Conservation (phyloP, 2,329 filamentous ascomycete species). For the Botrytis porri region DNA sequence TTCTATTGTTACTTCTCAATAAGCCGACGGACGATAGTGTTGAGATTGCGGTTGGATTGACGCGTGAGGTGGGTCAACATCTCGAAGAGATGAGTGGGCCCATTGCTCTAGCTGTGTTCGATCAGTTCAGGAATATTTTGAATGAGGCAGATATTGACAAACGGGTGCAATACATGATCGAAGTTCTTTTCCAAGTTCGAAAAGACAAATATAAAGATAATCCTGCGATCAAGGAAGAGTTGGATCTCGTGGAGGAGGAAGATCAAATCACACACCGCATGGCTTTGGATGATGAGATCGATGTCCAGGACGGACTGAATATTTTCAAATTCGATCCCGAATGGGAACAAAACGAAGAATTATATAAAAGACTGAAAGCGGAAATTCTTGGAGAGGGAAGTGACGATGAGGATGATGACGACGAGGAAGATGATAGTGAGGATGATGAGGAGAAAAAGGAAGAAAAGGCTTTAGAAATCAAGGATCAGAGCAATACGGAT, state of each 20-base stretch:
- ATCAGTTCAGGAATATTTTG: slow-evolving; percentile 91
- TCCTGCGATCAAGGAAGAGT: slow-evolving; percentile 81
- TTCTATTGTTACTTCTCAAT: slow-evolving; percentile 84
- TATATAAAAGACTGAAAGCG: slow-evolving; percentile 85
- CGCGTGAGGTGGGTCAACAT: slow-evolving; percentile 88
- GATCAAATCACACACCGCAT: slow-evolving; percentile 93
- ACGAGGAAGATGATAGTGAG: slow-evolving; percentile 62
- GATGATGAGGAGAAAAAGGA: slow-evolving; percentile 72
- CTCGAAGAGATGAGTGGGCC: slow-evolving; percentile 91
- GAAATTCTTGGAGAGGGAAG: slow-evolving; percentile 95
- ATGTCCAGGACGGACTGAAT: slow-evolving; percentile 83
- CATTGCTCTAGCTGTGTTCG: slow-evolving; percentile 87
- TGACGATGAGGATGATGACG: slow-evolving; percentile 70
- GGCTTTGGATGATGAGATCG: slow-evolving; percentile 77
- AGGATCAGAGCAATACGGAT: slow-evolving; percentile 95
- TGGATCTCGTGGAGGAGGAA: slow-evolving; percentile 95
- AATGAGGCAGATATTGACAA: slow-evolving; percentile 98
- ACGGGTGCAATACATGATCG: slow-evolving; percentile 98
- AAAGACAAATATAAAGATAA: slow-evolving; percentile 98
- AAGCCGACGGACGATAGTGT: slow-evolving; percentile 97
- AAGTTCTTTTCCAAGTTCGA: slow-evolving; percentile 92
- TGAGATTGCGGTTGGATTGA: slow-evolving; percentile 93
- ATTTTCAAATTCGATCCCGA: slow-evolving; percentile 92
- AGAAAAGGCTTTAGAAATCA: slow-evolving; percentile 86
- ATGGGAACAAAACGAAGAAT: slow-evolving; percentile 86